Percentiles rank a stretch among this genome's conserved stretches.
Conservation (phyloP, 225 moss, liverwort and hornwort species). For the Sphagnum tenellum region DNA sequence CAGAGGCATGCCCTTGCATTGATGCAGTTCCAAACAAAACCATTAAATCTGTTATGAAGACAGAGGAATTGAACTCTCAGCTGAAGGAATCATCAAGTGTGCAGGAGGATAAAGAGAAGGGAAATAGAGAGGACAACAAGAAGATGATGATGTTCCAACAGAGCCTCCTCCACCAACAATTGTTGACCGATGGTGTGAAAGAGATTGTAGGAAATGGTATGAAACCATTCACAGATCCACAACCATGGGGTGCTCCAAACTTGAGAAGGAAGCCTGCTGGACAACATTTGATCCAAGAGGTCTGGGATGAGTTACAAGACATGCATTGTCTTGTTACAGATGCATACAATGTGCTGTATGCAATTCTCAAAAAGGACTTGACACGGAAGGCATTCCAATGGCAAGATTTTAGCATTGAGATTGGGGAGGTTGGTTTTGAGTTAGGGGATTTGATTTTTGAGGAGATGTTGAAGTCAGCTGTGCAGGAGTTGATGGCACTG, state of each 20-base stretch:
- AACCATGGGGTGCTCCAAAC: slow-evolving; percentile 23
- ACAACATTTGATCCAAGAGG: slow-evolving; percentile 22
- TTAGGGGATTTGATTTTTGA: slow-evolving; percentile 34
- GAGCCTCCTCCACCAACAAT: slow-evolving; percentile 30
- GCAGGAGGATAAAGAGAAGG: slow-evolving; percentile 15
- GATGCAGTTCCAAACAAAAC: no score
- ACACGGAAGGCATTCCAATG: slow-evolving; percentile 25
- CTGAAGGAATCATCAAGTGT: slow-evolving; percentile 13
- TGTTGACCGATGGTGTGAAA: slow-evolving; percentile 35
- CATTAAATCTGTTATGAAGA: no score
- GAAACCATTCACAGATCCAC: slow-evolving; percentile 22
- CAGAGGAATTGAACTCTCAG: neutral
- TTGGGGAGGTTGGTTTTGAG: slow-evolving; percentile 28
- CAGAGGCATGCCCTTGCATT: no score
- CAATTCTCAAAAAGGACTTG: slow-evolving; percentile 38
- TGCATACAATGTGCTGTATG: slow-evolving; percentile 27
- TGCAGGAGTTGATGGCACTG: slow-evolving; percentile 18
- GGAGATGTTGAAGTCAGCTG: slow-evolving; percentile 32
- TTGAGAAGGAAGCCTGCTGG: slow-evolving; percentile 25
- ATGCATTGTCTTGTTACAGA: slow-evolving; percentile 19
- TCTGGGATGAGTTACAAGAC: slow-evolving; percentile 29
- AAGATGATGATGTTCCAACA: slow-evolving; percentile 27
- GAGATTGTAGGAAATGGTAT: slow-evolving; percentile 22
- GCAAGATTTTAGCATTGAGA: slow-evolving; percentile 23
- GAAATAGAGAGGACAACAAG: slow-evolving; percentile 24